These are phyloP conservation scores for Tephrocybe rancida DNA, from an alignment of 768 basidiomycete genomes.

Conservation along the genomic window DNA sequence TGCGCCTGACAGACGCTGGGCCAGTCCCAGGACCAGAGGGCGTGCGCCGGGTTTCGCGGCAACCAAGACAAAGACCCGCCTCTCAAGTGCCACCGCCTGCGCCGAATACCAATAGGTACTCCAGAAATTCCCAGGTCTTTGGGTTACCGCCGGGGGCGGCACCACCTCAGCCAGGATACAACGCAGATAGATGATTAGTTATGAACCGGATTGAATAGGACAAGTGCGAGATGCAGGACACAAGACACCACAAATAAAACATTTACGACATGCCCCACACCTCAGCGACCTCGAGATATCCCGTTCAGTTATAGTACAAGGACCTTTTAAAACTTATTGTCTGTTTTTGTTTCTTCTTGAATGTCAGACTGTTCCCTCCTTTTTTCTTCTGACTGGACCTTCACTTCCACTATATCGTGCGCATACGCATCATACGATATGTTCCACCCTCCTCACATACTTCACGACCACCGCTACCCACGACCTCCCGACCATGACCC, in stretches of 20 bases:
- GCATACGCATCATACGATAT: background rate
- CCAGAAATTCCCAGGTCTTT: slow-evolving; percentile 14
- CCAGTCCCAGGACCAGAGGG: slow-evolving; percentile 80
- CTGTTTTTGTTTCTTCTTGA: background rate
- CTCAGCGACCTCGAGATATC: background rate
- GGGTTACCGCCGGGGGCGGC: slow-evolving; percentile 11
- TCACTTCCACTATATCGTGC: background rate
- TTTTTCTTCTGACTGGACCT: background rate
- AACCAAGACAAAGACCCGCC: slow-evolving; percentile 54
- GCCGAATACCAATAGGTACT: slow-evolving; percentile 14
- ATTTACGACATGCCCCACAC: background rate
- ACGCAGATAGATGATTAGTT: slow-evolving; percentile 1
- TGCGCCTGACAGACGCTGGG: slow-evolving; percentile 81
- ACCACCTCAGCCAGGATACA: slow-evolving; percentile 7
- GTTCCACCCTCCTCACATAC: background rate
- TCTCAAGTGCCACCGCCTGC: slow-evolving; percentile 54
- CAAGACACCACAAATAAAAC: background rate
- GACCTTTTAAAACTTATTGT: background rate
- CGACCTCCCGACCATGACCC: background rate
- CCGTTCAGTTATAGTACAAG: background rate
- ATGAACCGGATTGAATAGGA: background rate
- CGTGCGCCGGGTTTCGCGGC: slow-evolving; percentile 78
- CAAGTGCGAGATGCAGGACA: background rate
- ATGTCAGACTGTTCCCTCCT: background rate
- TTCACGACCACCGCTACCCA: background rate